Conservation (phyloP, 257 asterid species). For the Ballota nigra region DNA sequence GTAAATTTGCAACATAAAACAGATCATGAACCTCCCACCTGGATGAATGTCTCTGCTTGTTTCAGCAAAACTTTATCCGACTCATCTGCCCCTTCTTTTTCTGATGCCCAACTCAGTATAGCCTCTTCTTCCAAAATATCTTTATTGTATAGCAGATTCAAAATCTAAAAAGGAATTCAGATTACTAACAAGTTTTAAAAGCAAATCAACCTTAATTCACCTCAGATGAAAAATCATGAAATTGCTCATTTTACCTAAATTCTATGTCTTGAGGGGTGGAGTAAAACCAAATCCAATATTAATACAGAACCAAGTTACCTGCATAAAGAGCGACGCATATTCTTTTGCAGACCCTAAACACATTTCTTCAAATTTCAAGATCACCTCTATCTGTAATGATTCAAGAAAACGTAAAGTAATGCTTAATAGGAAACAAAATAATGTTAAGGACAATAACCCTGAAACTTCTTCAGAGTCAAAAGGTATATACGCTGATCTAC, state of each 20-base stretch:
- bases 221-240: background rate
- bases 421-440: background rate
- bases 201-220: background rate
- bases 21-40: conserved; percentile 33
- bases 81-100: conserved; percentile 92
- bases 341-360: conserved; percentile 78
- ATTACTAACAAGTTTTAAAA: background rate
- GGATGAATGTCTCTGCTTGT: conserved; percentile 72
- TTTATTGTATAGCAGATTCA: conserved; percentile 65
- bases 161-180: conserved; percentile 41
- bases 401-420: conserved; percentile 20
- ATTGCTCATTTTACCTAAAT: no score
- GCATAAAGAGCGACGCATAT: conserved; percentile 49
- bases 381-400: conserved; percentile 83
- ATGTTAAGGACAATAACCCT: background rate
- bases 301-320: no score
- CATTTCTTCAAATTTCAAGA: conserved; percentile 87
- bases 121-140: conserved; percentile 87
- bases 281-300: background rate
- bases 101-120: conserved; percentile 81
- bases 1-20: no score
- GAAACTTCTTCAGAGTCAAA: conserved; percentile 1
- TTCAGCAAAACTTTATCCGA: conserved; percentile 69
- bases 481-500: conserved; percentile 4
- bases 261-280: no score